phyloP scores from a whole-genome alignment of 2,329 filamentous ascomycete genomes.

The Ceratocystis huliohia region DNA sequence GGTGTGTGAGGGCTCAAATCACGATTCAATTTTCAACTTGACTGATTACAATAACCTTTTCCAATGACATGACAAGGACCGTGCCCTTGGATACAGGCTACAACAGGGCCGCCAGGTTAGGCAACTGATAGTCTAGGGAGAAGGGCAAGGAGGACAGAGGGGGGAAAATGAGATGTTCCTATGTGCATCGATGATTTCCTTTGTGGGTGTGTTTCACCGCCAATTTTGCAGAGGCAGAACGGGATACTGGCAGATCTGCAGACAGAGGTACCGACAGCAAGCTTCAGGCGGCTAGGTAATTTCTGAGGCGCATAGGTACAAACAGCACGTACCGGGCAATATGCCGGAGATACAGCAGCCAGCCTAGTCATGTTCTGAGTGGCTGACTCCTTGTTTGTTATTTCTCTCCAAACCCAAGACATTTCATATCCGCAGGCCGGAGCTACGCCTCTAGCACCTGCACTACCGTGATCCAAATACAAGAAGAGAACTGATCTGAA shows the following conservation, averaged over 20 bases:
- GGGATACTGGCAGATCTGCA: background rate
- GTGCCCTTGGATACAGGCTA: background rate
- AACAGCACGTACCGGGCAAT: background rate
- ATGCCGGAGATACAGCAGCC: background rate
- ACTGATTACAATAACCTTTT: background rate
- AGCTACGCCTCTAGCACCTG: background rate
- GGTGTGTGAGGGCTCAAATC: background rate
- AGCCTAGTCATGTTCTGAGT: background rate
- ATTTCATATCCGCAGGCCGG: background rate
- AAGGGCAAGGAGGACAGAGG: background rate
- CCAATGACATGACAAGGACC: conserved; percentile 1
- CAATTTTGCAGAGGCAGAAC: background rate
- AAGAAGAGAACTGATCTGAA: background rate
- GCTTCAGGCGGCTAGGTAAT: too few species aligned
- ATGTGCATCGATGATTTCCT: background rate
- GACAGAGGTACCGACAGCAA: background rate
- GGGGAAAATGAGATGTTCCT: background rate
- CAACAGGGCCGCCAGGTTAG: background rate
- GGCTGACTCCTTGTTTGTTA: background rate
- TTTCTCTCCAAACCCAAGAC: background rate
- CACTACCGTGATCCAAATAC: background rate
- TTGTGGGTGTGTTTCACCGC: background rate
- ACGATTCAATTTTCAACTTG: background rate
- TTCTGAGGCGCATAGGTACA: background rate
- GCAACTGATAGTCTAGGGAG: background rate